Evolutionary conservation across 805 yeast genomes (phyloP).

Genomic region (Pichia thaimueangensis): DNA sequence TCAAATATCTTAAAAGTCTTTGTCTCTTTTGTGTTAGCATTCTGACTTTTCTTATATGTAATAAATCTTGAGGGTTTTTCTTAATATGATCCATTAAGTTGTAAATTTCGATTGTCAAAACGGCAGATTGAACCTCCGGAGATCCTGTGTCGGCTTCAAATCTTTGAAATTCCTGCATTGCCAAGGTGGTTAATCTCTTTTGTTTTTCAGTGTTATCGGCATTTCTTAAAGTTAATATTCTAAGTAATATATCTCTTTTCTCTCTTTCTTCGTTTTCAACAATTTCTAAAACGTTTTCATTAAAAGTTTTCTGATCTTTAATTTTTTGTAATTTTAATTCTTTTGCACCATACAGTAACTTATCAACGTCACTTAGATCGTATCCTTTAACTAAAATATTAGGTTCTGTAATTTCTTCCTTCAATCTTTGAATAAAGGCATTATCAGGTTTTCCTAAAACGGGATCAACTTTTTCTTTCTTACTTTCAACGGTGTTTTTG

Average conservation of each 20-base stretch:
- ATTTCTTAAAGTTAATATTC: conserved; percentile 72
- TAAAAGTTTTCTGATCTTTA: conserved; percentile 12
- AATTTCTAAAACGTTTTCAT: conserved; percentile 16
- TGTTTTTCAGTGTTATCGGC: conserved; percentile 52
- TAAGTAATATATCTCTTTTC: conserved; percentile 61
- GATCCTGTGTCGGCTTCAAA: conserved; percentile 90
- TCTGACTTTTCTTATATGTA: conserved; percentile 64
- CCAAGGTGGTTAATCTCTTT: conserved; percentile 54
- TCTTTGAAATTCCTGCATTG: conserved; percentile 74
- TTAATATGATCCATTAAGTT: conserved; percentile 68
- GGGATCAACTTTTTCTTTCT: conserved; percentile 58
- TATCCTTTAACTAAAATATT: conserved; percentile 56
- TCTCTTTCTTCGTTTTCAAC: conserved; percentile 37
- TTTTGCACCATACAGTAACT: conserved; percentile 71
- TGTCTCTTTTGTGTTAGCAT: conserved; percentile 88
- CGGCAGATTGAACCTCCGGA: conserved; percentile 93
- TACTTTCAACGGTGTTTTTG: conserved; percentile 14
- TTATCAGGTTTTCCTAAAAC: conserved; percentile 67
- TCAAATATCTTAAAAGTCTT: conserved; percentile 71
- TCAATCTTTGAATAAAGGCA: conserved; percentile 62
- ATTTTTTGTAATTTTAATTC: conserved; percentile 43
- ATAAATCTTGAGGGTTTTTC: conserved; percentile 64
- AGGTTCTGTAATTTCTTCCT: conserved; percentile 61
- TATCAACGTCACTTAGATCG: conserved; percentile 61
- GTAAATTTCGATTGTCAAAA: conserved; percentile 74